Base-by-base conservation (phyloP, 768 basidiomycete species). In the Boletus rubroflammeus region DNA sequence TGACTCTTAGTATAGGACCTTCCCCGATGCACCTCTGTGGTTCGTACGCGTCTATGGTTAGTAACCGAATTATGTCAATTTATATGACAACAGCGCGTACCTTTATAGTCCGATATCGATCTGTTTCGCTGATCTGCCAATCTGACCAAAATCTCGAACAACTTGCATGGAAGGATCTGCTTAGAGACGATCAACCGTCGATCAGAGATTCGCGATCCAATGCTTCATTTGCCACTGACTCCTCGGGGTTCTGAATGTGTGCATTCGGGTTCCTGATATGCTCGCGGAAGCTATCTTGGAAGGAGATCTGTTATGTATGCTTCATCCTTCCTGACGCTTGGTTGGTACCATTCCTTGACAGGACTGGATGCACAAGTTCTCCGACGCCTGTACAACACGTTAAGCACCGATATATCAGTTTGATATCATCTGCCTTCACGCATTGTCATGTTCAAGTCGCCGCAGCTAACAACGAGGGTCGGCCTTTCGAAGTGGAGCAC, bases 121-220 rank as follows among this genome's bases (percentile, higher is more conserved):
- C 46, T 25, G 1, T 36, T 11, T 51, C 34, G 25, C 26, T 34
- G 31, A 39, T 14, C 31, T 25, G 15, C 3, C 14, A 25, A 51
- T 47, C 47, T 1, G 34, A 15, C 6, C 36, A 29, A 39, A 23
- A 23, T 35, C 40, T 28, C 14, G 26, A 49, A 10, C 11, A 34
- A 50, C 43, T 34, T 40, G 39, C 11, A 48, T 21, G 14, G 45
- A 45, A 39, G 42, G 55, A 64, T 62, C 26, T 41, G 5, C 53
- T 14, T 26, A 15, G 35, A 38, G 39, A 44, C 11, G 42, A 53
- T 62, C 48, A n/a, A 17, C 36, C 43, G 61, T 39, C 62, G 54
- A 61, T 64, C 62, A 54, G 36, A 26, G 58, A 53, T 57, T 50
- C 8, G 36, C 58, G n/a, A 7, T 4, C 21, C 14, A 19, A 25